A percentile compares a stretch with the other conserved stretches of the same genome.
Evolutionary conservation across 495 filamentous ascomycete genomes (phyloP).

Genomic region (Aspergillus affinis): DNA sequence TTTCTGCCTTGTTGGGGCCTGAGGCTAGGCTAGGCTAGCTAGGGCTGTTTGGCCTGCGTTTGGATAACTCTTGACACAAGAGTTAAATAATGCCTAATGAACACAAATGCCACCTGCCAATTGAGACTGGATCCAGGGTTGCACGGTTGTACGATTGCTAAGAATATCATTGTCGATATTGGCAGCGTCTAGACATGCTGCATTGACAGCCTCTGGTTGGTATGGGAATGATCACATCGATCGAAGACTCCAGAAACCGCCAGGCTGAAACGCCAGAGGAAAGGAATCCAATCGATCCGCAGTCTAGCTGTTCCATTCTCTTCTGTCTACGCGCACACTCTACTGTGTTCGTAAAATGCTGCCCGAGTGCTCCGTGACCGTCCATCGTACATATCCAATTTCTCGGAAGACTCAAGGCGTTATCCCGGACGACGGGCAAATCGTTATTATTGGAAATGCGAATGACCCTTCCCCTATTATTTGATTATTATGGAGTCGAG

Average conservation of each 20-base stretch:
- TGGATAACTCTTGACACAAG: neutral
- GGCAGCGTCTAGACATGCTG: neutral
- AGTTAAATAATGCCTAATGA: neutral
- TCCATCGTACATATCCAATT: neutral
- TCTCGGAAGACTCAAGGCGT: neutral
- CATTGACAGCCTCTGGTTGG: neutral
- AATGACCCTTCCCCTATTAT: neutral
- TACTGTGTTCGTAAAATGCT: neutral
- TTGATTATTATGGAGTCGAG: slow-evolving; percentile 8
- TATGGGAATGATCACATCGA: neutral
- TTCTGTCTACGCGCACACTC: neutral
- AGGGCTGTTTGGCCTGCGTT: neutral
- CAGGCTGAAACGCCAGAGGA: neutral
- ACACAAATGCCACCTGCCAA: neutral
- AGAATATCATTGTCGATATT: neutral
- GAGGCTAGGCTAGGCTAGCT: neutral
- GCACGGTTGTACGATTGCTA: neutral
- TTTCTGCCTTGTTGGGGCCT: neutral
- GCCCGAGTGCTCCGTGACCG: too few relatives aligned
- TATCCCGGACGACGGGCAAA: neutral
- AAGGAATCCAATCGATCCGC: neutral
- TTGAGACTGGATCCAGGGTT: neutral
- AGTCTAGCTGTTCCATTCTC: neutral
- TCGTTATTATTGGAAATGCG: neutral
- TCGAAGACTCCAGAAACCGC: neutral